A percentile compares a stretch with the other conserved stretches of the same genome.
Conservation (phyloP, 108 stramenopile species). For the Discostella stelligeroides region DNA sequence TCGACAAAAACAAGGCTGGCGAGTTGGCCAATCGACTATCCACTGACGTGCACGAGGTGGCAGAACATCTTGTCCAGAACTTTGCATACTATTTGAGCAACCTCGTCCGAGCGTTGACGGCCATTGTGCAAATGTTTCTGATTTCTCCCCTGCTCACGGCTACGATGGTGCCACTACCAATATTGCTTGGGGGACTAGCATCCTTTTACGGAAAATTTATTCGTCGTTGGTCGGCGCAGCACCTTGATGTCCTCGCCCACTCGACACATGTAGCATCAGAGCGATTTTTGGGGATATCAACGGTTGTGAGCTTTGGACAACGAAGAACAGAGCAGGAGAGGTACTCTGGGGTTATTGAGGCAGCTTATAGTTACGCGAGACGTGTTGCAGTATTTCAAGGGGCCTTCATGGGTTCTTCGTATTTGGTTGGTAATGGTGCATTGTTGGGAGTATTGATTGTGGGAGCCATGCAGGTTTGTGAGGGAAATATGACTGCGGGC, state of each 20-base stretch:
- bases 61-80: slow-evolving; percentile 50
- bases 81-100: slow-evolving; percentile 38
- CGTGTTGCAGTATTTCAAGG: slow-evolving; percentile 47
- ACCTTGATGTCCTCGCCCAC: slow-evolving; percentile 48
- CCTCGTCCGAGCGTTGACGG: slow-evolving; percentile 31
- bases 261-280: slow-evolving; percentile 51
- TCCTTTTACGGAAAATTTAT: slow-evolving; percentile 39
- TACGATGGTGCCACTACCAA: slow-evolving; percentile 24
- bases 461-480: slow-evolving; percentile 28
- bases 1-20: slow-evolving; percentile 41
- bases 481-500: slow-evolving; percentile 41
- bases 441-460: slow-evolving; percentile 34
- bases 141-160: slow-evolving; percentile 38
- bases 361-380: slow-evolving; percentile 43
- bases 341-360: slow-evolving; percentile 47
- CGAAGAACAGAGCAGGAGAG: slow-evolving; percentile 18
- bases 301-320: slow-evolving; percentile 45
- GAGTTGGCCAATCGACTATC: slow-evolving; percentile 50
- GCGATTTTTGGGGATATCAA: slow-evolving; percentile 44
- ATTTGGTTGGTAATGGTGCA: slow-evolving; percentile 41
- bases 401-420: slow-evolving; percentile 45
- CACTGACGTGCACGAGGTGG: slow-evolving; percentile 53
- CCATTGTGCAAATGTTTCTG: slow-evolving; percentile 33
- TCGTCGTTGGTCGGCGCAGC: slow-evolving; percentile 34
- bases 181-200: slow-evolving; percentile 31